Base-by-base conservation (phyloP, 2,329 filamentous ascomycete species). In the Cladophialophora immunda region DNA sequence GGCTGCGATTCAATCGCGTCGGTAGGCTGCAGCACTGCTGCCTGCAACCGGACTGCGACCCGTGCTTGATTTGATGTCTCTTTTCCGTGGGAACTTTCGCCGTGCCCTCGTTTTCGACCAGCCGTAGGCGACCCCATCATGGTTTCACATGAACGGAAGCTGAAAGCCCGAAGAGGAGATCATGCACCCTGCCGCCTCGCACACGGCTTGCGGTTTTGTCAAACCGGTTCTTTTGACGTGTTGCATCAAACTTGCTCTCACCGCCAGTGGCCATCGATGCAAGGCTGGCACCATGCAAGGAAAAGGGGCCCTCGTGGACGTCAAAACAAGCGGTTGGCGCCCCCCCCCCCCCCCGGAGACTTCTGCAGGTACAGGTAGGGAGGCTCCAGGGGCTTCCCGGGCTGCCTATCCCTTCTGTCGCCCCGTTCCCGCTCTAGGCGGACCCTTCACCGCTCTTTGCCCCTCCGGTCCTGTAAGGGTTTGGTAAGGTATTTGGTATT, bases 11-110 rank as follows among this genome's bases (percentile, higher is more conserved):
- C 27, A 17, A 27, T 11, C 34, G 29, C 13, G 30, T 53, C 29
- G n/a, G 53, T 45, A 54, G 58, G 30, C 38, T 55, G 52, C 63
- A 56, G 56, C 38, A 8, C 32, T 27, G 62, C 36, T 61, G 62
- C 47, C 66, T 68, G 66, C 63, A 58, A 60, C 62, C 66, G 9
- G 34, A 8, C 66, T 65, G 62, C 58, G 60, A 66, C 66, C 66
- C 17, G 55, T 68, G 66, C 66, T 68, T 68, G 66, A 65, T 65
- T 64, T 57, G 66, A 68, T 63, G 62, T 11, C 38, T 62, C n/a
- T 41, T 54, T 19, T 27, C 9, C 13, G 22, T 30, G 27, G 53
- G 45, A 53, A 22, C 50, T 45, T 60, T 62, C 61, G 64, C 30
- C 64, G 58, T 41, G 7, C 19, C n/a, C 30, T 19, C 19, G n/a